A percentile compares a stretch with the other conserved stretches of the same genome.
Evolutionary conservation across 2,329 filamentous ascomycete species (phyloP).

Genomic region (Colletotrichum chlorophyti): DNA sequence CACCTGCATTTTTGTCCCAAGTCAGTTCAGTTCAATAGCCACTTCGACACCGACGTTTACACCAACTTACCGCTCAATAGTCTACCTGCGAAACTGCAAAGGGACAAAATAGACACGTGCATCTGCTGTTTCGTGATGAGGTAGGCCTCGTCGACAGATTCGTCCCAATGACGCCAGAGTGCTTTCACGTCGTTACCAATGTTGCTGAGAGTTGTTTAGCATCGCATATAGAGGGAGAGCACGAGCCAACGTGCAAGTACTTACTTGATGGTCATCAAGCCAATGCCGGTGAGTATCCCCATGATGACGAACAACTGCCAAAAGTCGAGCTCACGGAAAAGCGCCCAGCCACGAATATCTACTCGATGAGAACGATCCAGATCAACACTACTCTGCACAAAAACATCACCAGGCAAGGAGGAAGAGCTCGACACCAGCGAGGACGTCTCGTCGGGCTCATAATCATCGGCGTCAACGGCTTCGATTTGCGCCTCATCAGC

Average conservation of each 20-base stretch:
- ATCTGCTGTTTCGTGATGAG: slow-evolving; percentile 84
- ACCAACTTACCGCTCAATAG: slow-evolving; percentile 71
- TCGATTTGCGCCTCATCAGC: slow-evolving; percentile 34
- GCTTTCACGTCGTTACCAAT: slow-evolving; percentile 91
- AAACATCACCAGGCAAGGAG: slow-evolving; percentile 56
- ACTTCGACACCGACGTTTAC: neutral
- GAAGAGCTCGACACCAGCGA: slow-evolving; percentile 77
- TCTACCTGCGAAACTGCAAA: slow-evolving; percentile 85
- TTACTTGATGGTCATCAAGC: slow-evolving; percentile 99
- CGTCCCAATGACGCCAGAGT: slow-evolving; percentile 86
- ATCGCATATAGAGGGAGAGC: neutral
- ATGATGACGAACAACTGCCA: slow-evolving; percentile 91
- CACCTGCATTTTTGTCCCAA: slow-evolving; percentile 59
- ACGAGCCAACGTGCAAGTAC: slow-evolving; percentile 39
- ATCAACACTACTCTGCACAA: slow-evolving; percentile 69
- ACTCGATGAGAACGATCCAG: slow-evolving; percentile 77
- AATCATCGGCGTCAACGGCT: slow-evolving; percentile 34
- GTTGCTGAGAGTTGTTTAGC: slow-evolving; percentile 67
- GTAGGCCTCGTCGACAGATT: slow-evolving; percentile 73
- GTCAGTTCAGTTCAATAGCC: too few relatives aligned
- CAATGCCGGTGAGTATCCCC: slow-evolving; percentile 89
- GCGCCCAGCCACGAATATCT: slow-evolving; percentile 87
- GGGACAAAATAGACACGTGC: slow-evolving; percentile 92
- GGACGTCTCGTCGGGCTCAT: slow-evolving; percentile 74
- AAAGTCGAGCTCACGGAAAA: slow-evolving; percentile 79